These are phyloP conservation scores for Stagonosporopsis chrysanthemi DNA, from an alignment of 2,329 filamentous ascomycete genomes.

Conservation along the genomic window DNA sequence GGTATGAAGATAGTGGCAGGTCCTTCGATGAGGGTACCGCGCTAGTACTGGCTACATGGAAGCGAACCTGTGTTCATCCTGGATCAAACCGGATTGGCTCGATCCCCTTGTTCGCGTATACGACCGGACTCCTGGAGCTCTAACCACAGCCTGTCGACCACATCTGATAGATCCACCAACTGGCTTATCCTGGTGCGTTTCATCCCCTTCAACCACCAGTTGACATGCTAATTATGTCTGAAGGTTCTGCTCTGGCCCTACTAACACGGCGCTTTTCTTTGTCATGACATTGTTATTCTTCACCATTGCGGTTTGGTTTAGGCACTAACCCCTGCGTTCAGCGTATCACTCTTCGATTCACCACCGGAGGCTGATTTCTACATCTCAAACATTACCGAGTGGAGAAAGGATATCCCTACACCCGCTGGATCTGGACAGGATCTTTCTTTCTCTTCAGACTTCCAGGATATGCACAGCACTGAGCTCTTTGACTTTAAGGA, in stretches of 20 bases:
- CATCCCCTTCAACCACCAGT: not conserved
- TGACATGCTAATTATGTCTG: not conserved
- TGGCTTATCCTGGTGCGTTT: constrained; percentile 7
- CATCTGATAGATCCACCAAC: not conserved
- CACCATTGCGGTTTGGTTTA: constrained; percentile 29
- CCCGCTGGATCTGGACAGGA: constrained; percentile 44
- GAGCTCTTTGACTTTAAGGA: constrained; percentile 48
- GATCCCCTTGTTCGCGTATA: not conserved
- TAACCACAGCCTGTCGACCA: not conserved
- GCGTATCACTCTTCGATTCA: constrained; percentile 51
- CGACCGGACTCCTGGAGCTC: not conserved
- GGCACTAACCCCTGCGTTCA: constrained; percentile 49
- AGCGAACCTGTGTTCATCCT: too few species aligned
- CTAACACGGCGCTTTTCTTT: constrained; percentile 51
- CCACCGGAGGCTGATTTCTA: constrained; percentile 44
- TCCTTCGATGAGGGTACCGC: not conserved
- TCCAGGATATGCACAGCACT: constrained; percentile 46
- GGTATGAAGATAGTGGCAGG: constrained; percentile 30
- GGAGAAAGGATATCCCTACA: constrained; percentile 51
- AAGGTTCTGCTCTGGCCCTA: constrained; percentile 20
- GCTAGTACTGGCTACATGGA: not conserved
- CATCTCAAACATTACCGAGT: constrained; percentile 51
- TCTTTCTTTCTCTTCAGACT: constrained; percentile 45
- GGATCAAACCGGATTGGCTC: not conserved
- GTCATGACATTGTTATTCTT: constrained; percentile 25